phyloP scores from a whole-genome alignment of 345 rosid species.

The Garcia nutans region DNA sequence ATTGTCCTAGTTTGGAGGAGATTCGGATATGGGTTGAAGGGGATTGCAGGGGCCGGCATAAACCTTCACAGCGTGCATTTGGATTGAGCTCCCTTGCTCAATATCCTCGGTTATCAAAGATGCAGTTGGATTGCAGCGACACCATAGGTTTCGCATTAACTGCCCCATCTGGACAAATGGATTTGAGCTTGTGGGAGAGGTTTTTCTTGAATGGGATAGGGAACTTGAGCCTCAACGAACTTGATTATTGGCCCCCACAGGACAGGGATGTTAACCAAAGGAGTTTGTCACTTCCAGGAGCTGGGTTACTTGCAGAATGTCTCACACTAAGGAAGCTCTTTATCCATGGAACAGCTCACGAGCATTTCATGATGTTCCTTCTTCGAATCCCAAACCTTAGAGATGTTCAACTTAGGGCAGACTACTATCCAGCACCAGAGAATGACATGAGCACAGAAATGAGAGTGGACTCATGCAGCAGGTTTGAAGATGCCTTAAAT shows the following conservation, averaged over 20 bases:
- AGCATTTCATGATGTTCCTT: conserved; percentile 88
- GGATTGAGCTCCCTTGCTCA: conserved; percentile 59
- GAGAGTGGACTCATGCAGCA: conserved; percentile 76
- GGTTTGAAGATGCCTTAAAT: conserved; percentile 80
- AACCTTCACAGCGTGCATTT: conserved; percentile 49
- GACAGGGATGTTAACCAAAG: conserved; percentile 87
- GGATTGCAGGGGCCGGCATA: conserved; percentile 68
- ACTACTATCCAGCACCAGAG: conserved; percentile 95
- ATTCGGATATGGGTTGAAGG: conserved; percentile 74
- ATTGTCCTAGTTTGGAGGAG: conserved; percentile 86
- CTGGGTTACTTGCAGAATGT: conserved; percentile 63
- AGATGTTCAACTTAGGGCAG: conserved; percentile 86
- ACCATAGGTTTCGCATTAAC: conserved; percentile 67
- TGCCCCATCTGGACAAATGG: conserved; percentile 81
- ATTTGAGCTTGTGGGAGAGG: conserved; percentile 89
- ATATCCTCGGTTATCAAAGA: conserved; percentile 67
- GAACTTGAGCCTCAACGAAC: conserved; percentile 54
- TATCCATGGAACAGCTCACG: conserved; percentile 89
- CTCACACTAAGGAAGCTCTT: conserved; percentile 70
- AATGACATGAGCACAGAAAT: conserved; percentile 84
- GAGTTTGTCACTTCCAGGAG: conserved; percentile 70
- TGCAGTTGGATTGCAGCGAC: conserved; percentile 76
- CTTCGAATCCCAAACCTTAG: conserved; percentile 53
- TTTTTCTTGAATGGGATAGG: conserved; percentile 70
- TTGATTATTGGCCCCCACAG: conserved; percentile 92